A percentile compares a stretch with the other conserved stretches of the same genome.
Conservation (phyloP, 2,329 filamentous ascomycete species). For the Alternaria tenuissima region DNA sequence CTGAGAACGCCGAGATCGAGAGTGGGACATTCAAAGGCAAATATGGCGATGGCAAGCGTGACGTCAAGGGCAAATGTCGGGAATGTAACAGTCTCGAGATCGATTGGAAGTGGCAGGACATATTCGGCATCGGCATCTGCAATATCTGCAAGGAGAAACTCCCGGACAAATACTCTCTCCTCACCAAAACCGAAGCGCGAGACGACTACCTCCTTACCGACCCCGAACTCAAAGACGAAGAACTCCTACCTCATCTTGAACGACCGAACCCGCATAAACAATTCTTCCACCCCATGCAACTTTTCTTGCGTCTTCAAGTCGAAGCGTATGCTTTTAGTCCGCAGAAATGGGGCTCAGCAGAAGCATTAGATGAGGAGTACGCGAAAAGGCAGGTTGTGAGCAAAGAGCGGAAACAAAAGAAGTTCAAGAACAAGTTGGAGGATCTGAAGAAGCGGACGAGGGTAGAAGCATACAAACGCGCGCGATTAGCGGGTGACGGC, state of each 20-base stretch:
- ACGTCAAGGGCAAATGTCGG: constrained; percentile 73
- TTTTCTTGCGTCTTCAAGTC: constrained; percentile 91
- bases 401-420: constrained; percentile 86
- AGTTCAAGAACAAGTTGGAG: constrained; percentile 87
- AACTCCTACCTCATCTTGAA: constrained; percentile 85
- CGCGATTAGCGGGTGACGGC: constrained; percentile 54
- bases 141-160: constrained; percentile 84
- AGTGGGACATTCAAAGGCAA: constrained; percentile 43
- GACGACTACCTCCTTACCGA: constrained; percentile 97
- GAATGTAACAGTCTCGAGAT: constrained; percentile 89
- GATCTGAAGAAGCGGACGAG: constrained; percentile 93
- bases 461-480: constrained; percentile 84
- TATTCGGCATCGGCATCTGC: constrained; percentile 80
- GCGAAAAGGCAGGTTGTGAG: constrained; percentile 79
- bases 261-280: constrained; percentile 94
- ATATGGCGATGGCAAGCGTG: constrained; percentile 46
- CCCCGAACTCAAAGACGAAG: constrained; percentile 87
- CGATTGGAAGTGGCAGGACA: constrained; percentile 93
- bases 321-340: constrained; percentile 87
- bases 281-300: constrained; percentile 98
- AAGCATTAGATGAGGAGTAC: constrained; percentile 88
- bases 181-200: constrained; percentile 96
- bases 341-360: constrained; percentile 88
- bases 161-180: constrained; percentile 90
- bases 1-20: constrained; percentile 54